Evolutionary conservation across 2,329 filamentous ascomycete species (phyloP), one percentile per base, ranked within the genome.

Genomic region (Colletotrichum cereale): DNA sequence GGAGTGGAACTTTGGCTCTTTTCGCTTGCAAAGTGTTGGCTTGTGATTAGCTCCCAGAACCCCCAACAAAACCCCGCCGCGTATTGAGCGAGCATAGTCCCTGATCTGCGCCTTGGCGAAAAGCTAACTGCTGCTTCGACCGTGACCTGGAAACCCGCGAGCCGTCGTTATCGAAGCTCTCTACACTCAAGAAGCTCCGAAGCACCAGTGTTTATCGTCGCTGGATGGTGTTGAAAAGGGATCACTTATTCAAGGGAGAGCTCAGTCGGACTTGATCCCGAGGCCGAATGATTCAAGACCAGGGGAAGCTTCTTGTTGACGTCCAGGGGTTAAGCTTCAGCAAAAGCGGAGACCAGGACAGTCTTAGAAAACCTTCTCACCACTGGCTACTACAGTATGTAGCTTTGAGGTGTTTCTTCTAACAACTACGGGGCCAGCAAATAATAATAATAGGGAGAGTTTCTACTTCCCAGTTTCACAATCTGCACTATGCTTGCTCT

Each of bases 1-100:
- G n/a, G n/a, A n/a, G n/a, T 63, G 36, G 61, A 53, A 36, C 48
- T 29, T 52, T 31, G 34, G 53, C 53, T 56, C 18, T 38, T 26
- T 3, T 6, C n/a, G 3, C 16, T 14, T 40, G 36, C 26, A 24
- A 52, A 52, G 12, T 31, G 34, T 63, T 55, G 47, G 26, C 61
- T 29, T 42, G 38, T 53, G 10, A 11, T 34, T 24, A 42, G n/a
- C 11, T 26, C 48, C 36, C 57, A 7, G 21, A 58, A 44, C 56
- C 61, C 21, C 36, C 36, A 53, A 53, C 48, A 53, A 55, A 63
- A 63, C 24, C 24, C 36, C 48, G 21, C 48, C 26, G 24, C 18
- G 61, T 24, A 42, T 42, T 44, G 16, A 26, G 61, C 61, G 61
- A 42, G 38, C 18, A 29, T 52, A 31, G 36, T 21, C 31, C 60